Conservation (phyloP, 1,284 basidiomycete species). For the Melampsora larici-populina region DNA sequence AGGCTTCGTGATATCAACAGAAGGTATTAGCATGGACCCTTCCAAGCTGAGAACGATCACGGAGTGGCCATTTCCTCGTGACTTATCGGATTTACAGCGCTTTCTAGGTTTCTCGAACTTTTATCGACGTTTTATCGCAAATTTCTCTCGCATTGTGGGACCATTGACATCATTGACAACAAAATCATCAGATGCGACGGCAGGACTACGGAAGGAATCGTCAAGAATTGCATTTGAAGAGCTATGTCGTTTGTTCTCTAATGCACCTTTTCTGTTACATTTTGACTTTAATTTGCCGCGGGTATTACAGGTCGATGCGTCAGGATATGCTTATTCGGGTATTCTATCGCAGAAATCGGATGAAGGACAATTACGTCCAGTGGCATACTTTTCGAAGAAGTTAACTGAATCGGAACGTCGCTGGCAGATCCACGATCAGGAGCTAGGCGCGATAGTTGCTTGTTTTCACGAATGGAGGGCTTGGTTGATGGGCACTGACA, state of each 20-base stretch:
- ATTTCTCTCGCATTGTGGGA: background rate
- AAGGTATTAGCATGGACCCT: too few relatives aligned
- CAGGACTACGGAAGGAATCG: background rate
- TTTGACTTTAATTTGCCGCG: conserved; percentile 4
- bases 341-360: too few relatives aligned
- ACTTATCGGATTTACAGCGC: background rate
- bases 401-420: conserved; percentile 23
- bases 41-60: background rate
- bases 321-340: too few relatives aligned
- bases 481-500: conserved; percentile 2
- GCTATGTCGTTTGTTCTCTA: background rate
- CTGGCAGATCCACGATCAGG: conserved; percentile 11
- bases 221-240: background rate
- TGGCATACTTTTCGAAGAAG: too few relatives aligned
- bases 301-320: conserved; percentile 54
- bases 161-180: conserved; percentile 10
- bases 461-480: background rate
- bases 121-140: background rate
- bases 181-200: background rate
- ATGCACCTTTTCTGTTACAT: conserved; percentile 2
- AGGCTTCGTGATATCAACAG: too few relatives aligned
- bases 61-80: conserved; percentile 2
- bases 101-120: too few relatives aligned
- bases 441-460: background rate
- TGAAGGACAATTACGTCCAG: too few relatives aligned